These are phyloP conservation scores for Cutaneotrichosporon cutaneum DNA, from an alignment of 1,284 basidiomycete genomes.

Conservation along the genomic window DNA sequence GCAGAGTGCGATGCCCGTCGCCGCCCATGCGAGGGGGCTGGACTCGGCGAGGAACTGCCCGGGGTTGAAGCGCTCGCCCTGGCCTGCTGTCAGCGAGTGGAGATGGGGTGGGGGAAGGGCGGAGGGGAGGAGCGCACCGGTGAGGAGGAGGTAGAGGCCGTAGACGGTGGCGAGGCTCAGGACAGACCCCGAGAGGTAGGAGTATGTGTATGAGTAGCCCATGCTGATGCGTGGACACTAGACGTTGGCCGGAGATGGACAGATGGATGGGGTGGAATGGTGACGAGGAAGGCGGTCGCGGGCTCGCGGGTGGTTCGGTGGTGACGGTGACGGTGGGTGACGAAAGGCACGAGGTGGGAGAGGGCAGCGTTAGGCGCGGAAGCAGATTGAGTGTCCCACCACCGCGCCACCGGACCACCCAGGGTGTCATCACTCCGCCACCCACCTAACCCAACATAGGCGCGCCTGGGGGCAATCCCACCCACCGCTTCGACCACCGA, in stretches of 20 bases:
- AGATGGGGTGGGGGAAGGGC: not conserved
- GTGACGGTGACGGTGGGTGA: not conserved
- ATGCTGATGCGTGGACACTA: slow-evolving; percentile 12
- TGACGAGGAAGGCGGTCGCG: not conserved
- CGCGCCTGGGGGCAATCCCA: too few relatives aligned
- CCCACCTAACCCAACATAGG: not conserved
- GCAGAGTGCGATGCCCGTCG: slow-evolving; percentile 86
- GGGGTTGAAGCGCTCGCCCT: slow-evolving; percentile 86
- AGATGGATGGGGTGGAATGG: not conserved
- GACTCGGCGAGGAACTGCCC: slow-evolving; percentile 90
- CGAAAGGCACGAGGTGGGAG: not conserved
- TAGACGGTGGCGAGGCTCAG: slow-evolving; percentile 38
- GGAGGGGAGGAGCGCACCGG: slow-evolving; percentile 59
- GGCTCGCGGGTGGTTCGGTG: too few relatives aligned
- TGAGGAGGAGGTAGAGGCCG: slow-evolving; percentile 81
- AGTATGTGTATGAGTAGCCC: slow-evolving; percentile 15
- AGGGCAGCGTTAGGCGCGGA: not conserved
- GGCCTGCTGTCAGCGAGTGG: slow-evolving; percentile 59
- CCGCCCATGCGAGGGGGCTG: slow-evolving; percentile 89
- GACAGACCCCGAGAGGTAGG: slow-evolving; percentile 2
- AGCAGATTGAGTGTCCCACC: not conserved
- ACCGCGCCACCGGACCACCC: too few relatives aligned
- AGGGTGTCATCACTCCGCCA: too few relatives aligned
- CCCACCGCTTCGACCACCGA: too few relatives aligned
- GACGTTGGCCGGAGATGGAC: not conserved